These are phyloP conservation scores for Blastocystis sp. DNA, from an alignment of 352 stramenopile genomes.

Conservation along the genomic window DNA sequence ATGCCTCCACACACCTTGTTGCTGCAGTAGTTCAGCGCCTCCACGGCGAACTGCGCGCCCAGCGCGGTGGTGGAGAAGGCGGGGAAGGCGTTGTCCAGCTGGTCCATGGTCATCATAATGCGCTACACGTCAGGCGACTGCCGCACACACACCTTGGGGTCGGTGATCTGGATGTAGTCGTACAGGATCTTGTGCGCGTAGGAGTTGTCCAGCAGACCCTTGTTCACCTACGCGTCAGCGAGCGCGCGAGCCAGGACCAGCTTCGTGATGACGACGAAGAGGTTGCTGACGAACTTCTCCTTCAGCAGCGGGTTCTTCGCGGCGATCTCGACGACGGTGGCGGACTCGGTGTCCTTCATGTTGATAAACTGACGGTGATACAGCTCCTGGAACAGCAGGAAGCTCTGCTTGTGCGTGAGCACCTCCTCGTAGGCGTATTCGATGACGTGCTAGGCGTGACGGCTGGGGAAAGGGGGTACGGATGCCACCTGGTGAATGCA, in stretches of 20 bases:
- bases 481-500: slow-evolving; percentile 58
- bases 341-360: slow-evolving; percentile 56
- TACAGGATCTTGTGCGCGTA: slow-evolving; percentile 69
- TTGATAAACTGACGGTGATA: slow-evolving; percentile 71
- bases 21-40: slow-evolving; percentile 68
- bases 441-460: slow-evolving; percentile 55
- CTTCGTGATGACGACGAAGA: slow-evolving; percentile 62
- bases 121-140: not conserved
- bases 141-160: slow-evolving; percentile 7
- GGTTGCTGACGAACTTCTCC: slow-evolving; percentile 45
- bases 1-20: slow-evolving; percentile 10
- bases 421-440: slow-evolving; percentile 66
- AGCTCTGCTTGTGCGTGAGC: slow-evolving; percentile 42
- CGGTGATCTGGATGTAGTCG: slow-evolving; percentile 63
- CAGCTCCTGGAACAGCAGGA: slow-evolving; percentile 67
- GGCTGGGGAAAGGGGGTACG: not conserved
- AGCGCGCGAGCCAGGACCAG: not conserved
- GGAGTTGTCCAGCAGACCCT: slow-evolving; percentile 60
- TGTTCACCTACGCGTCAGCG: slow-evolving; percentile 43
- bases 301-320: slow-evolving; percentile 63
- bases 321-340: slow-evolving; percentile 29
- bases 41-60: slow-evolving; percentile 29
- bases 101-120: slow-evolving; percentile 63
- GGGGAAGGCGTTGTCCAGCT: slow-evolving; percentile 53
- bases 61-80: slow-evolving; percentile 61